These are phyloP conservation scores for Acacia crassicarpa DNA, from an alignment of 306 rosid species.

Conservation along the genomic window DNA sequence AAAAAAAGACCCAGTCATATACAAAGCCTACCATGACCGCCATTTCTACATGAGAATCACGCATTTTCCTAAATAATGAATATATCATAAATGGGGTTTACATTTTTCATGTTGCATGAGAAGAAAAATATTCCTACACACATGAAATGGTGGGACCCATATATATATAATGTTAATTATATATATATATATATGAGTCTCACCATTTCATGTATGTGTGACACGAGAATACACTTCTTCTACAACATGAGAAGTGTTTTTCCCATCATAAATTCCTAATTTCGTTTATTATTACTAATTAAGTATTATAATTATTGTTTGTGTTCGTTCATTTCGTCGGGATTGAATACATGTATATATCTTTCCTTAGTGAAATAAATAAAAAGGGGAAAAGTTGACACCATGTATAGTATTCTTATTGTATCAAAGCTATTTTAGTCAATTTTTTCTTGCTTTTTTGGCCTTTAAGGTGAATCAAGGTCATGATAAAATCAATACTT, in stretches of 20 bases:
- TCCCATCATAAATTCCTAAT: too few species aligned
- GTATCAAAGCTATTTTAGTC: not conserved
- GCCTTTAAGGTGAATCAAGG: not conserved
- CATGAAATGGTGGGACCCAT: too few species aligned
- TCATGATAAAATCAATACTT: not conserved
- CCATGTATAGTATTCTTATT: not conserved
- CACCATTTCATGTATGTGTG: too few species aligned
- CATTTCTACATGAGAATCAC: not conserved
- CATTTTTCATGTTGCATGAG: too few species aligned
- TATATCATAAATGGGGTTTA: too few species aligned
- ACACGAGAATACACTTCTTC: too few species aligned
- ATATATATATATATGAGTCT: too few species aligned
- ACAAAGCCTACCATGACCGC: not conserved
- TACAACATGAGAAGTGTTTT: too few species aligned
- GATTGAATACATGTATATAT: not conserved
- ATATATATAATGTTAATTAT: too few species aligned
- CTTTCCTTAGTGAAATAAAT: not conserved
- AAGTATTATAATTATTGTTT: too few species aligned
- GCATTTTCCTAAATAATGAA: not conserved
- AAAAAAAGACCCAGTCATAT: not conserved
- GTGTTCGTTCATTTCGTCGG: not conserved
- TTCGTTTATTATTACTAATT: too few species aligned
- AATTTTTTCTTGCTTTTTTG: not conserved
- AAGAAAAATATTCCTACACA: too few species aligned
- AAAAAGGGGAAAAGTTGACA: not conserved